Base-by-base conservation (phyloP, 2,329 filamentous ascomycete genomes). In the Apiospora arundinis region DNA sequence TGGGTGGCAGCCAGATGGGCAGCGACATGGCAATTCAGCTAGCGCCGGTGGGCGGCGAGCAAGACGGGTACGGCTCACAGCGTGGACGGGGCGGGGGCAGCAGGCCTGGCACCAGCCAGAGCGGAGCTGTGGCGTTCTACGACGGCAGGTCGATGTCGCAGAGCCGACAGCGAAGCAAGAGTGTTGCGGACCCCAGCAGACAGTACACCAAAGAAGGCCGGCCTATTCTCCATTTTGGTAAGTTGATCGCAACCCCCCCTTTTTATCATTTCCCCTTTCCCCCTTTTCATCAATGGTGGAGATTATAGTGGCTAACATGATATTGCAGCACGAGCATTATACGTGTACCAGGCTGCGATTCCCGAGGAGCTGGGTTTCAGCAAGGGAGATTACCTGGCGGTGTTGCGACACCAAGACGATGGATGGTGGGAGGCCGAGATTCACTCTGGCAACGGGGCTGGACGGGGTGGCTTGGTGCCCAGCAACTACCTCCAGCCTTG, bases 361-460 rank as follows among this genome's bases (percentile, higher is more conserved):
- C 94, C 95, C 0, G 96, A 98, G 80, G 97, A 99, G 82, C 85
- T 99, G 25, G 92, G 93, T 18, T 99, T 99, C 81, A 87, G 88
- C 66, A 99, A 99, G 84, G 95, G 95, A 67, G 97, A 99, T 79
- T 91, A 95, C 72, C 86, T 99, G 18, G 94, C 95, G 2, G 91
- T 99, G 18, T 85, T 98, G 66, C 89, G 95, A 72, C 90, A 97
- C 78, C 96, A 99, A 83, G 96, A 99, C 80, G 96, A 99, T 79
- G 96, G 96, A 25, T 99, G 96, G 96, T 99, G 97, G 96, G 96
- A 99, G 84, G 97, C 97, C 16, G 95, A 98, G 81, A 90, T 98
- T 52, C 93, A 95, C 65, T 91, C 92, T 32, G 87, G 88, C 74
- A 88, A 86, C 71, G 82, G 80, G n/a, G 76, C 70, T 74, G 90